phyloP scores from a whole-genome alignment of 2,329 filamentous ascomycete genomes.

The Lecanicillium sp. region DNA sequence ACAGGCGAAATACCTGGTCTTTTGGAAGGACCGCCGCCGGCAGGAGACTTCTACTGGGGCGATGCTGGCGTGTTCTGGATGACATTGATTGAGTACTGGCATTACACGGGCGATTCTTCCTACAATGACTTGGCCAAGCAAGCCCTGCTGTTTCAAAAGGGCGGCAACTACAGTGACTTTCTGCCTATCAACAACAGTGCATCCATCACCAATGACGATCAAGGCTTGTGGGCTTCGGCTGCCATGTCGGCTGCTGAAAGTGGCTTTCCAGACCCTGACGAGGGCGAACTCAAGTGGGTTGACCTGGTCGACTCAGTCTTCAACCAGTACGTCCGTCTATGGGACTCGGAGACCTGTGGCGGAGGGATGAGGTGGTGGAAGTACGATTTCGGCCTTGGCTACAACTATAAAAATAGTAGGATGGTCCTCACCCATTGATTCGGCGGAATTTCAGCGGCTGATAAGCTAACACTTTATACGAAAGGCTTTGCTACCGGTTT shows the following conservation, averaged over 20 bases:
- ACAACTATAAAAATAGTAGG: slow-evolving; percentile 44
- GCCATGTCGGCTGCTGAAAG: slow-evolving; percentile 65
- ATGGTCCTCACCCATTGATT: background rate
- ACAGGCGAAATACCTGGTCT: slow-evolving; percentile 6
- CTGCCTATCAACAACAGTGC: slow-evolving; percentile 50
- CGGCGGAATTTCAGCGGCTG: background rate
- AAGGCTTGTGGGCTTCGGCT: slow-evolving; percentile 68
- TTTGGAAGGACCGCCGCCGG: slow-evolving; percentile 37
- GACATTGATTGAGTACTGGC: slow-evolving; percentile 58
- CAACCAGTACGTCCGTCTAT: slow-evolving; percentile 18
- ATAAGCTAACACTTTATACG: too few species aligned
- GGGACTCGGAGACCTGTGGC: slow-evolving; percentile 40
- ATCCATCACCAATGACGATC: slow-evolving; percentile 55
- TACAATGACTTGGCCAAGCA: slow-evolving; percentile 48
- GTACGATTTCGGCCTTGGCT: slow-evolving; percentile 60
- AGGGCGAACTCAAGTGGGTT: slow-evolving; percentile 58
- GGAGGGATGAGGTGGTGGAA: slow-evolving; percentile 76
- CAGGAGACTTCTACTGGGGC: slow-evolving; percentile 57
- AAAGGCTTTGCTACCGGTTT: slow-evolving; percentile 45
- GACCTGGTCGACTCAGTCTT: slow-evolving; percentile 65
- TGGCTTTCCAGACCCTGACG: slow-evolving; percentile 55
- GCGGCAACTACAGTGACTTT: slow-evolving; percentile 43
- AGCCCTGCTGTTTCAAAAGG: slow-evolving; percentile 46
- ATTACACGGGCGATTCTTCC: slow-evolving; percentile 49
- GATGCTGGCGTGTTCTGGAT: slow-evolving; percentile 57